Evolutionary conservation across 768 basidiomycete species (phyloP), one percentile per base, ranked within the genome.

Genomic region (Mycena belliarum): DNA sequence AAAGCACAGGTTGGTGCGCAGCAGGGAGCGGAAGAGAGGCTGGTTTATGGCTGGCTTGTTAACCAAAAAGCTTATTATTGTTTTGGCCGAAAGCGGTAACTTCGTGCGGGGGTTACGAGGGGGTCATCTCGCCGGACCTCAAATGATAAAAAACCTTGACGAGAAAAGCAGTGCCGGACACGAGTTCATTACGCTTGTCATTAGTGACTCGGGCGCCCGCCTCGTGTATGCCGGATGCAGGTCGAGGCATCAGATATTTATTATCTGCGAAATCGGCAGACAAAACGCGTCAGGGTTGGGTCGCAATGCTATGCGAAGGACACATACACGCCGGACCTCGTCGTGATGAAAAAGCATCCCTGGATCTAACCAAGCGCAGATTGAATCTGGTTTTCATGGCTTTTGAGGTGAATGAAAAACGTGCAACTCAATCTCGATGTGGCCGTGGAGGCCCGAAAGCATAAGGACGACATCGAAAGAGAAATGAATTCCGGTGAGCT

Each of bases 61-160:
- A 71, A 72, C 68, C 67, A 69, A 72, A 69, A 73, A 68, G 68
- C 69, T 69, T 74, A 71, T 75, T 75, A 69, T 75, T 74, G 71
- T 75, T 73, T 55, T 57, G 55, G 48, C 48, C 59, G 41, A 55
- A 54, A 41, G 35, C 47, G 61, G 60, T 50, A 58, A 55, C 49
- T 62, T 60, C 55, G 42, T 61, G 50, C 54, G 62, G 53, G 57
- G 56, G 57, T 55, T 59, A 45, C 21, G 57, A 41, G 52, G 40
- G 42, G 48, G 40, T 25, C 50, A 43, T 42, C 54, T 57, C 43
- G 44, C 46, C 61, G 61, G 65, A 63, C 35, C 55, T 63, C 46
- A 45, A 59, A 61, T 49, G 59, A 62, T 46, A 55, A 41, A 49
- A 58, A 47, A 11, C 11, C 45, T 48, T 56, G 29, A 38, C 43